Evolutionary conservation across 768 basidiomycete genomes (phyloP).

Genomic region (Piloderma croceum): DNA sequence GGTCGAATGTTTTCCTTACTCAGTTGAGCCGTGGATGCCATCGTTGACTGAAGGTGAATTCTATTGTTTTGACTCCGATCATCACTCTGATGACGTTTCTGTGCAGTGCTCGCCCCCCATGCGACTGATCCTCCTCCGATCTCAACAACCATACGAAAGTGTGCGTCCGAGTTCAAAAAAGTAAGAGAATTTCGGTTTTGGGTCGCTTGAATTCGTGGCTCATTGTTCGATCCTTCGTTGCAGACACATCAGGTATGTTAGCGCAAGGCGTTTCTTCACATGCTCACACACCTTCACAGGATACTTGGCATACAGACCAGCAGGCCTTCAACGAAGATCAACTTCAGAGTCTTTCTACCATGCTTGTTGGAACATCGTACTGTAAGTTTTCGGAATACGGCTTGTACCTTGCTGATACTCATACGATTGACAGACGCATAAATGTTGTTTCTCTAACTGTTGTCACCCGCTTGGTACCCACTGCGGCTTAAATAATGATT

Average conservation of each 20-base stretch:
- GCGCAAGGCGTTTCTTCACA: neutral
- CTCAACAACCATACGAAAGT: conserved; percentile 82
- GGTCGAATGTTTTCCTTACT: conserved; percentile 91
- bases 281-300: conserved; percentile 38
- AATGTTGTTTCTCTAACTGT: too few species aligned
- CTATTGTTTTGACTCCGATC: conserved; percentile 6
- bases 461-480: too few species aligned
- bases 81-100: conserved; percentile 9
- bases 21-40: conserved; percentile 89
- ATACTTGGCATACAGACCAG: conserved; percentile 91
- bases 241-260: conserved; percentile 58
- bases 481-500: too few species aligned
- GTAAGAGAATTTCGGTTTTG: conserved; percentile 31
- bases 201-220: conserved; percentile 1
- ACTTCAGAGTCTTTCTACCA: conserved; percentile 76
- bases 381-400: conserved; percentile 44
- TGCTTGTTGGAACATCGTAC: conserved; percentile 87
- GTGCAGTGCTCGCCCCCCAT: conserved; percentile 64
- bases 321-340: conserved; percentile 85
- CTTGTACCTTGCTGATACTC: conserved; percentile 9
- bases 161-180: conserved; percentile 83
- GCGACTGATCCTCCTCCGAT: conserved; percentile 86
- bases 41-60: conserved; percentile 66
- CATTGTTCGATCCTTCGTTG: conserved; percentile 4
- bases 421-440: conserved; percentile 22